Percentiles rank a stretch among this genome's conserved stretches.
Evolutionary conservation across 148 eudicot genomes (phyloP).

Genomic region (Hydrangea macrophylla): DNA sequence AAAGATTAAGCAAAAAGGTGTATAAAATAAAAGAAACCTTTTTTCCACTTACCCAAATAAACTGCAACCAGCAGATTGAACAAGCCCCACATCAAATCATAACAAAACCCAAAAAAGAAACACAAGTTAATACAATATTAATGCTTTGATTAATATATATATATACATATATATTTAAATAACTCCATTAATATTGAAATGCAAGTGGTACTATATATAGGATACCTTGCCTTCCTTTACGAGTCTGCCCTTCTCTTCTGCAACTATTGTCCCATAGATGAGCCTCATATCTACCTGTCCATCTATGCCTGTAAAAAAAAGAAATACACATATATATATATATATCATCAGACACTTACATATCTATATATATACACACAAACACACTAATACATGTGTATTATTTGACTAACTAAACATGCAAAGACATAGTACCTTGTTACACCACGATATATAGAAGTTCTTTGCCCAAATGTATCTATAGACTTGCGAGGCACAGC

Average conservation of each 20-base stretch:
- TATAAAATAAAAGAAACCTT: background rate
- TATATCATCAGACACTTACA: background rate
- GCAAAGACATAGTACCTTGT: slow-evolving; percentile 62
- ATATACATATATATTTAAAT: background rate
- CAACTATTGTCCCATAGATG: slow-evolving; percentile 99
- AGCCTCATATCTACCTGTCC: slow-evolving; percentile 99
- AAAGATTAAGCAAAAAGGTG: background rate
- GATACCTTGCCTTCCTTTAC: slow-evolving; percentile 94
- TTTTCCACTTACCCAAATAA: slow-evolving; percentile 71
- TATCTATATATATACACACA: background rate
- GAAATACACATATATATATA: background rate
- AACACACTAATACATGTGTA: background rate
- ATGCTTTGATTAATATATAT: background rate
- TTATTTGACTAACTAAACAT: background rate
- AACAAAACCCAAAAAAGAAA: slow-evolving; percentile 5
- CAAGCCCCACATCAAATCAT: slow-evolving; percentile 13
- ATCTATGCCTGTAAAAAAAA: slow-evolving; percentile 63
- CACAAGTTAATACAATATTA: slow-evolving; percentile 11
- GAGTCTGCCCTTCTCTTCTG: slow-evolving; percentile 94
- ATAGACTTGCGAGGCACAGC: slow-evolving; percentile 64
- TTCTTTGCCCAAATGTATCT: slow-evolving; percentile 92
- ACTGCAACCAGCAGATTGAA: slow-evolving; percentile 51
- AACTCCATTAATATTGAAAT: too few species aligned
- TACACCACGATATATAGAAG: slow-evolving; percentile 96
- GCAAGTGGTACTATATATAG: background rate